Evolutionary conservation across 306 rosid genomes (phyloP), one percentile per base, ranked within the genome.

Genomic region (Cicer chorassanicum): DNA sequence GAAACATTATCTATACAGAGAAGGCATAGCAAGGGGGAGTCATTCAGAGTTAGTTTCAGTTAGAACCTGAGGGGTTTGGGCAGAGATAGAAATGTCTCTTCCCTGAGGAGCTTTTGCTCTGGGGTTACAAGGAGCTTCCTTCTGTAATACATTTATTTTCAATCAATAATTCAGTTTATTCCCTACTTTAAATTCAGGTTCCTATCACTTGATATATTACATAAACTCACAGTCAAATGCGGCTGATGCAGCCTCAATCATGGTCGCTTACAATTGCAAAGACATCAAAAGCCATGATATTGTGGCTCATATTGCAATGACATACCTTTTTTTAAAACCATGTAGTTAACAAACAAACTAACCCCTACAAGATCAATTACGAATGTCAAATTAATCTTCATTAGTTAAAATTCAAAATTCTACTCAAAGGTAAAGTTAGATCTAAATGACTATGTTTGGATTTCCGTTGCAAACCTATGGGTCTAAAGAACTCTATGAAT

Each of bases 61-160:
- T 56, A 56, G 40, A 56, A 56, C 63, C 63, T 56, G 63, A 56
- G 40, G 24, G 63, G 63, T 56, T 56, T 56, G 39, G 63, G 6
- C 36, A 56, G 63, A 56, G 39, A 56, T 40, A 56, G 63, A 21
- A 56, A 21, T 56, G 39, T 56, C 63, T 56, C 38, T 12, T 56
- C 63, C 63, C 38, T 21, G 63, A n/a, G 55, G 55, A 49, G 55
- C 19, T 13, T 14, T 49, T 49, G 55, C 55, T 49, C 55, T 49
- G 55, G 55, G 55, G 55, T 49, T 49, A 49, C 55, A n/a, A 19
- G 12, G 63, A 56, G 63, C 63, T 56, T 56, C 63, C 63, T 56
- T 24, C 63, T 56, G 63, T 56, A 56, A 56, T 56, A 56, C 63
- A 56, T 56, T 19, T 21, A 56, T 56, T 56, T 12, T 56, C 63